phyloP scores from a whole-genome alignment of 2,329 filamentous ascomycete genomes.

The Cladosporium sp. region DNA sequence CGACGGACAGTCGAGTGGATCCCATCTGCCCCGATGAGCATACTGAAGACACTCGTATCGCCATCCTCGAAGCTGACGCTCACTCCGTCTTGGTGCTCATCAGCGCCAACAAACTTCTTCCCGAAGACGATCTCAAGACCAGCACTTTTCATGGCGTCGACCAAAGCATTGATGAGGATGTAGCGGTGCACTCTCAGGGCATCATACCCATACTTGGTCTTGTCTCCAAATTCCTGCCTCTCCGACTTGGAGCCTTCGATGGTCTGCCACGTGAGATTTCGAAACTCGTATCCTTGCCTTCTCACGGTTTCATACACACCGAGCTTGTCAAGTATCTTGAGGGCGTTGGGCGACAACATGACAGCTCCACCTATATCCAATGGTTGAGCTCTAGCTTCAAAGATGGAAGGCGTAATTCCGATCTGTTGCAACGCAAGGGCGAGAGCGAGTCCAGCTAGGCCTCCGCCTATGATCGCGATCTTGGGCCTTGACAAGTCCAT shows the following conservation, averaged over 20 bases:
- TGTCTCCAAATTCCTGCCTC: not conserved
- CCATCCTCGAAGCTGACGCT: not conserved
- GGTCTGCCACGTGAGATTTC: not conserved
- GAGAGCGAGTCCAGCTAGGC: not conserved
- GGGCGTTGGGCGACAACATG: not conserved
- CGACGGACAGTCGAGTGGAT: not conserved
- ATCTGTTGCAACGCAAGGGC: not conserved
- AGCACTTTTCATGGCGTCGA: not conserved
- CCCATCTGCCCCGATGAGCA: constrained; percentile 5
- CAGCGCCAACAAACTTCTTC: not conserved
- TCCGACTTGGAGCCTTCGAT: not conserved
- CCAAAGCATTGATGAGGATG: not conserved
- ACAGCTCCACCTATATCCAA: not conserved
- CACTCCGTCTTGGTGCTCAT: not conserved
- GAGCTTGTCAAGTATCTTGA: not conserved
- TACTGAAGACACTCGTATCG: not conserved
- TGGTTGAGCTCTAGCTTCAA: not conserved
- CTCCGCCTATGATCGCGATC: not conserved
- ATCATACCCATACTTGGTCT: not conserved
- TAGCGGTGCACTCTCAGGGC: not conserved
- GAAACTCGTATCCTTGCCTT: not conserved
- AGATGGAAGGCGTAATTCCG: not conserved
- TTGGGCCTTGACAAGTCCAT: not conserved
- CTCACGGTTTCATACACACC: not conserved
- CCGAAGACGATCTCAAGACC: not conserved